Evolutionary conservation across 1,284 basidiomycete species (phyloP), one percentile per base, ranked within the genome.

Genomic region (Melampsora larici-populina): DNA sequence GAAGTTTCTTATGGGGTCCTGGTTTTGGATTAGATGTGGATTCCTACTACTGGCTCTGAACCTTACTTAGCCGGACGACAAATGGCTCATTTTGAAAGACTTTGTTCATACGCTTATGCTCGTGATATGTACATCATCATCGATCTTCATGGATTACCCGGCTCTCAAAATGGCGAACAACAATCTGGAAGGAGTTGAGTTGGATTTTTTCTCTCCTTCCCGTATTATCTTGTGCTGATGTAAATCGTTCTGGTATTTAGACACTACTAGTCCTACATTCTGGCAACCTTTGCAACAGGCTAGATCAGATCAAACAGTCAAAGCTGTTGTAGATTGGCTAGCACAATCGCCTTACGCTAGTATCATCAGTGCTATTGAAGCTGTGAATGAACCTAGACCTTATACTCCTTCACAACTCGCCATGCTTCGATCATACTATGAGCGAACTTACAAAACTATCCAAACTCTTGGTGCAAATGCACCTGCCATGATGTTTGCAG

Each of bases 71-170:
- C 72, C 80, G 79, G 79, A 81, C 78, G 79, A 82, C 68, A 71
- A 79, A 66, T 83, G 82, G 83, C 79, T 81, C 64, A 74, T 29
- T 65, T 74, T 18, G 72, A 67, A 67, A 62, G 64, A 78, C 79
- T 31, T 66, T 80, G 15, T 79, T 81, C 68, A 73, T 81, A 40
- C 79, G 63, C 46, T 80, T 82, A 85, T 79, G 78, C 79, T 26
- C 82, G 84, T 58, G 80, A 81, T 67, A 85, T 86, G 81, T 85
- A 85, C 78, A 83, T 84, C 49, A 79, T 85, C 78, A 81, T 86
- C 66, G 85, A 86, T 77, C 79, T 85, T 49, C 85, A 86, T 80
- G 85, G 84, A 43, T 81, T 86, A 76, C 85, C 85, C 15, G 85
- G 85, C 58, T 83, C 82, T n/a, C 85, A 86, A 79, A 82, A 82